Percentiles rank a stretch among this genome's conserved stretches.
Conservation (phyloP, 768 basidiomycete species). For the Xerocomellus intermedius region DNA sequence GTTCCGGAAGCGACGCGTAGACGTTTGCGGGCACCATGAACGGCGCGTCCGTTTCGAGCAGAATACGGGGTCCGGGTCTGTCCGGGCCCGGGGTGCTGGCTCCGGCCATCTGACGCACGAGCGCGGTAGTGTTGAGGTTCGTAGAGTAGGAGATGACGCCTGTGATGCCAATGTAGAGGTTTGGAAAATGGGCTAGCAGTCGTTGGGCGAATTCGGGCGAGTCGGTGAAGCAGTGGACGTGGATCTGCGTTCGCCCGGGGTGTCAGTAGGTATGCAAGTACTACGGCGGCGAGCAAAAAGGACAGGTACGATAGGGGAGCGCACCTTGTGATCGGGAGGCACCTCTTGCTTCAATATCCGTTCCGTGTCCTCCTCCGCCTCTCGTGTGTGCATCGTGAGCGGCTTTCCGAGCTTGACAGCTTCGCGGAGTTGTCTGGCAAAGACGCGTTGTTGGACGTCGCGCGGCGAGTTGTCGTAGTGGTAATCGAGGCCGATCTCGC, state of each 20-base stretch:
- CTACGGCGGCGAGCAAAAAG: neutral
- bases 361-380: constrained; percentile 83
- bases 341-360: constrained; percentile 74
- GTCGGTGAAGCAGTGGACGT: constrained; percentile 89
- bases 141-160: constrained; percentile 82
- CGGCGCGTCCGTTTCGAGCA: constrained; percentile 86
- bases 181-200: constrained; percentile 73
- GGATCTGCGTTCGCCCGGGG: constrained; percentile 47
- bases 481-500: constrained; percentile 86
- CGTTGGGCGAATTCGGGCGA: constrained; percentile 69
- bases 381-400: constrained; percentile 82
- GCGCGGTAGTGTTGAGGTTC: constrained; percentile 66
- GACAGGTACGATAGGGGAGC: constrained; percentile 5
- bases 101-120: constrained; percentile 54
- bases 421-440: constrained; percentile 63
- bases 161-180: constrained; percentile 82
- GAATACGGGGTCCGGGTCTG: constrained; percentile 44
- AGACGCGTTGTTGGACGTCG: constrained; percentile 61
- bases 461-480: constrained; percentile 80
- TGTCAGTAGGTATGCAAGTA: neutral
- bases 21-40: constrained; percentile 83
- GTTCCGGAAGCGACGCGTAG: constrained; percentile 50
- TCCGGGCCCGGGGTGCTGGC: constrained; percentile 16
- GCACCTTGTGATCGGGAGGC: constrained; percentile 65
- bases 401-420: constrained; percentile 73